Conservation (phyloP, 2,329 filamentous ascomycete genomes). For the Canariomyces notabilis region DNA sequence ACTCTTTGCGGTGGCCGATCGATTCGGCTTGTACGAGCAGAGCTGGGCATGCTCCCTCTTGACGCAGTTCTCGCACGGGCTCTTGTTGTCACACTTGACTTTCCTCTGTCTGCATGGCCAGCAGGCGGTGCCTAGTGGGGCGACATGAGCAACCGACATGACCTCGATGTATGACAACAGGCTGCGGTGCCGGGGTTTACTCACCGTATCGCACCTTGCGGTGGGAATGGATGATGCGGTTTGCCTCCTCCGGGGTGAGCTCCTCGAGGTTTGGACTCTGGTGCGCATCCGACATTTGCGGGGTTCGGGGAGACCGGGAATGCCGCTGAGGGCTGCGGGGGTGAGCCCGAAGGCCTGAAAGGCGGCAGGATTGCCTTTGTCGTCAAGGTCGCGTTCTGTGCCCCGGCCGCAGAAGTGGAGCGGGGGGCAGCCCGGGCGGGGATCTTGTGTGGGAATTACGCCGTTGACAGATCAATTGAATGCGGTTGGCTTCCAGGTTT, state of each 20-base stretch:
- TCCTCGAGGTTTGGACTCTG: slow-evolving; percentile 48
- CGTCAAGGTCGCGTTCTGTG: not conserved
- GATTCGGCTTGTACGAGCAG: slow-evolving; percentile 63
- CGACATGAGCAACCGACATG: slow-evolving; percentile 1
- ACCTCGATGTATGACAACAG: not conserved
- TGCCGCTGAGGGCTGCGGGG: not conserved
- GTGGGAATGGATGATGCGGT: slow-evolving; percentile 63
- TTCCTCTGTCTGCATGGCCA: slow-evolving; percentile 65
- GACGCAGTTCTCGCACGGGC: slow-evolving; percentile 63
- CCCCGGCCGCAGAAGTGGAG: not conserved
- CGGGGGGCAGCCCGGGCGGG: not conserved
- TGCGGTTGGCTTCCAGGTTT: not conserved
- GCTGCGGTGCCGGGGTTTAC: slow-evolving; percentile 26
- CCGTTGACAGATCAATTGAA: too few species aligned
- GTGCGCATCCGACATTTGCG: slow-evolving; percentile 40
- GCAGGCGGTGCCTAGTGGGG: slow-evolving; percentile 55
- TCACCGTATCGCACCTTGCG: slow-evolving; percentile 64
- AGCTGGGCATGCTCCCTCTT: slow-evolving; percentile 60
- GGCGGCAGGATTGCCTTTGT: not conserved
- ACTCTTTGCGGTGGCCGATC: slow-evolving; percentile 35
- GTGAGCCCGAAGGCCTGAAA: not conserved
- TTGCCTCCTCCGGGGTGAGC: slow-evolving; percentile 61
- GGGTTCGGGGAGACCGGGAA: not conserved
- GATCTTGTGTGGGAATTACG: not conserved
- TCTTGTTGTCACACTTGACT: slow-evolving; percentile 65